Evolutionary conservation across 2,329 filamentous ascomycete genomes (phyloP).

Genomic region (Neophaeococcomyces aloes): DNA sequence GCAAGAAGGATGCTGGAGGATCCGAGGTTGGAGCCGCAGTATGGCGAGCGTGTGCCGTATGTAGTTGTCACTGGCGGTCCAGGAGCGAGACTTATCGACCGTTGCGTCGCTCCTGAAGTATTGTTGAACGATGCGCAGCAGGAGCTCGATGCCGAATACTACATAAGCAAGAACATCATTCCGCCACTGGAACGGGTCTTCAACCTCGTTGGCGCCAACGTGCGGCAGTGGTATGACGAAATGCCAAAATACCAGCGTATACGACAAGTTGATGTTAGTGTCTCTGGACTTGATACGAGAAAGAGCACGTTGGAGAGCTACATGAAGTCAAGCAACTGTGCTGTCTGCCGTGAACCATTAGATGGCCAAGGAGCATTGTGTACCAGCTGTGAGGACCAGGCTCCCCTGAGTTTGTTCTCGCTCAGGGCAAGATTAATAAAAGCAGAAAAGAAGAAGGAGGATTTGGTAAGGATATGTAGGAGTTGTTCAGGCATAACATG

Average conservation of each 20-base stretch:
- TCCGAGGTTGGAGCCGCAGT: conserved; percentile 77
- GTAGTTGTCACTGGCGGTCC: conserved; percentile 85
- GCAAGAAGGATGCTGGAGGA: conserved; percentile 79
- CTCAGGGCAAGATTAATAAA: conserved; percentile 53
- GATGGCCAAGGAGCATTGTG: conserved; percentile 32
- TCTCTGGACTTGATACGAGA: conserved; percentile 28
- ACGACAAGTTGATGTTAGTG: conserved; percentile 45
- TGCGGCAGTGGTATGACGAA: conserved; percentile 85
- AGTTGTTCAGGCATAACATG: conserved; percentile 66
- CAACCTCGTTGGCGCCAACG: conserved; percentile 86
- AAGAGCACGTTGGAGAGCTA: conserved; percentile 87
- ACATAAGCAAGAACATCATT: conserved; percentile 91
- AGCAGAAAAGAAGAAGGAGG: conserved; percentile 53
- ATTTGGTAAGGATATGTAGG: conserved; percentile 63
- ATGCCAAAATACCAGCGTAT: conserved; percentile 86
- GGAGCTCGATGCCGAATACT: conserved; percentile 87
- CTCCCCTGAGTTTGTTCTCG: conserved; percentile 50
- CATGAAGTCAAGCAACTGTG: conserved; percentile 68
- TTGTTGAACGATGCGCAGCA: conserved; percentile 66
- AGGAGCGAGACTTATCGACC: conserved; percentile 73
- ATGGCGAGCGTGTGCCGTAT: conserved; percentile 89
- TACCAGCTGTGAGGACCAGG: conserved; percentile 26
- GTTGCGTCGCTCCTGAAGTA: conserved; percentile 78
- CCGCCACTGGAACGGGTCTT: conserved; percentile 93
- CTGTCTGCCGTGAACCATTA: conserved; percentile 60